These are phyloP conservation scores for Kondoa malvinella DNA, from an alignment of 768 basidiomycete genomes.

Conservation along the genomic window DNA sequence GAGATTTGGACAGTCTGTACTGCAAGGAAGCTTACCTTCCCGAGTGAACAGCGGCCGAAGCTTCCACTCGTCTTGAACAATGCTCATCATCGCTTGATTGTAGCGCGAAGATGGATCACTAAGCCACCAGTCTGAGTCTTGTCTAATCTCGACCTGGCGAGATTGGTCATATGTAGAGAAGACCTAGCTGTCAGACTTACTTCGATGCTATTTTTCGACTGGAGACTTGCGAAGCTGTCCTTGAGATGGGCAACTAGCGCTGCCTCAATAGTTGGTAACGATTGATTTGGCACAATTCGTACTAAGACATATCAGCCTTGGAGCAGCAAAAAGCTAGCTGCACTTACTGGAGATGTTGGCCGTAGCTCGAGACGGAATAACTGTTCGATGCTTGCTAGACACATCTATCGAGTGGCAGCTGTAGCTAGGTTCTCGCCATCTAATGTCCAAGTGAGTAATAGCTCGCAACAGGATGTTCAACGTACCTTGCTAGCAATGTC, in stretches of 20 bases:
- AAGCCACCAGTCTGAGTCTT: conserved; percentile 91
- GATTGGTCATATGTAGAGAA: background rate
- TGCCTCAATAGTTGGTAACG: conserved; percentile 49
- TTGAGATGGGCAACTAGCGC: conserved; percentile 46
- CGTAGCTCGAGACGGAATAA: conserved; percentile 58
- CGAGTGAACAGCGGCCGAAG: conserved; percentile 49
- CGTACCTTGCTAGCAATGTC: background rate
- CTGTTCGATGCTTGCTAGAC: conserved; percentile 39
- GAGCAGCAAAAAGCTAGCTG: conserved; percentile 27
- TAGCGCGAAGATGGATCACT: conserved; percentile 68
- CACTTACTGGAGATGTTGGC: background rate
- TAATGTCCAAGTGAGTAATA: background rate
- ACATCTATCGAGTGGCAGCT: conserved; percentile 5
- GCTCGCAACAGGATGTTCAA: background rate
- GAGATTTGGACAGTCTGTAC: conserved; percentile 20
- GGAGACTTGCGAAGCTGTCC: background rate
- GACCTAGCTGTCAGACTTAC: background rate
- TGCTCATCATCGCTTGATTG: conserved; percentile 68
- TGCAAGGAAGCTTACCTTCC: background rate
- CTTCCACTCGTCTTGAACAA: conserved; percentile 75
- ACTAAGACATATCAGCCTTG: conserved; percentile 48
- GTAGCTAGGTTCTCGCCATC: background rate
- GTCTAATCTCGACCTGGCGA: conserved; percentile 57
- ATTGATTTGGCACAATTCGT: conserved; percentile 88
- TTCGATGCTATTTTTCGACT: background rate